These are phyloP conservation scores for Thraustochytrium sp. DNA, from an alignment of 352 stramenopile genomes.

Conservation along the genomic window DNA sequence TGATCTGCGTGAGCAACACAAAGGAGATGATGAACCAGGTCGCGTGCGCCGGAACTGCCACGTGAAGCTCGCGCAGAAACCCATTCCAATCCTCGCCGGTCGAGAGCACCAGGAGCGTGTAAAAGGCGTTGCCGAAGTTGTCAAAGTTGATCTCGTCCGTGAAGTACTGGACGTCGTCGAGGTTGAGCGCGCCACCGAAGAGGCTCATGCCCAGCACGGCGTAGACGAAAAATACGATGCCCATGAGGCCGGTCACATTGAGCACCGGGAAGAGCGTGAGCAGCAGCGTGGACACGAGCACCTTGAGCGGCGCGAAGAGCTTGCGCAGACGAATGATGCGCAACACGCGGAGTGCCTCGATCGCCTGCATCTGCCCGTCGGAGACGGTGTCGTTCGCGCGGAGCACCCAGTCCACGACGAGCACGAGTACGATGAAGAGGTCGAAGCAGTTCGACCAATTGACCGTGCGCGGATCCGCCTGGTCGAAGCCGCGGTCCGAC, in stretches of 20 bases:
- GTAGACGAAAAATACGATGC: constrained; percentile 47
- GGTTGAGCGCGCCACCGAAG: neutral
- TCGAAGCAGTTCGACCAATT: constrained; percentile 64
- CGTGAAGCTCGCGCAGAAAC: constrained; percentile 60
- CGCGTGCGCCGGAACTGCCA: neutral
- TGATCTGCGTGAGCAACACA: constrained; percentile 4
- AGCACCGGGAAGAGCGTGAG: constrained; percentile 11
- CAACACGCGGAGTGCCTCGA: constrained; percentile 31
- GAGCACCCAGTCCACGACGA: neutral
- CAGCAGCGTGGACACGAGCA: constrained; percentile 19
- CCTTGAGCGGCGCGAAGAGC: neutral
- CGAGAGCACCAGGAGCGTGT: constrained; percentile 64
- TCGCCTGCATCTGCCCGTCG: neutral
- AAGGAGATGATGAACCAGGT: constrained; percentile 1
- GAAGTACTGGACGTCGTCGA: constrained; percentile 53
- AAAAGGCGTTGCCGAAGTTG: constrained; percentile 56
- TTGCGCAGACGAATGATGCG: constrained; percentile 43
- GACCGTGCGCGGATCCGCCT: no score
- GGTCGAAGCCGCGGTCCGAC: no score
- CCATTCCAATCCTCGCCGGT: constrained; percentile 69
- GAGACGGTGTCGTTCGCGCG: neutral
- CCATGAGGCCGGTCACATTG: constrained; percentile 28
- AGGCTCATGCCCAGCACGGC: constrained; percentile 42
- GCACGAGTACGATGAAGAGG: constrained; percentile 54
- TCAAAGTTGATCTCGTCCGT: constrained; percentile 63